Conservation (phyloP, 1,139 yeast species). For the Lodderomyces orthopsilosis region DNA sequence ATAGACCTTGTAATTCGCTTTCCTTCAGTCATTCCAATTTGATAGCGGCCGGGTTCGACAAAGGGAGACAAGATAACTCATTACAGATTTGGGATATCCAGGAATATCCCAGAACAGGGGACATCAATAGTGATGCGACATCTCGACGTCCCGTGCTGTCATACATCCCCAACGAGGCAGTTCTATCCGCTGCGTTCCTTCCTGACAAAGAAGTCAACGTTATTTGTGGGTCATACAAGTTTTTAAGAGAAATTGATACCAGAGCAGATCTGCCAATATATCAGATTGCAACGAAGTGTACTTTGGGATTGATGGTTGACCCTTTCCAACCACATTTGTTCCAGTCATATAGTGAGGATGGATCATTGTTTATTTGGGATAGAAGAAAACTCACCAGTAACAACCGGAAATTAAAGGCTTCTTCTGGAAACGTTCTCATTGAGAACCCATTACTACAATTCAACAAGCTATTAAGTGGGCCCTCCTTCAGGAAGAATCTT, state of each 20-base stretch:
- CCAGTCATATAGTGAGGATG: conserved; percentile 79
- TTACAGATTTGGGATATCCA: conserved; percentile 81
- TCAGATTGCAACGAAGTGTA: conserved; percentile 74
- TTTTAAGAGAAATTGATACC: conserved; percentile 74
- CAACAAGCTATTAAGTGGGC: conserved; percentile 64
- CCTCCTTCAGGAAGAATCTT: conserved; percentile 57
- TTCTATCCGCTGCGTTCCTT: conserved; percentile 65
- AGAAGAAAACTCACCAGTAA: conserved; percentile 55
- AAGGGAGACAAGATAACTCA: conserved; percentile 75
- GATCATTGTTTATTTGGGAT: conserved; percentile 86
- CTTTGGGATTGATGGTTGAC: conserved; percentile 66
- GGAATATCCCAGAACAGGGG: conserved; percentile 44
- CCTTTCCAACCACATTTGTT: conserved; percentile 63
- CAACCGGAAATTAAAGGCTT: conserved; percentile 13
- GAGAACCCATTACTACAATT: conserved; percentile 67
- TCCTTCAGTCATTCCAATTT: conserved; percentile 65
- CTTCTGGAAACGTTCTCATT: conserved; percentile 24
- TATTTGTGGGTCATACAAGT: conserved; percentile 75
- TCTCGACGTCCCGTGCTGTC: conserved; percentile 56
- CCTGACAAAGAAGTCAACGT: conserved; percentile 57
- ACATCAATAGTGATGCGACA: conserved; percentile 29
- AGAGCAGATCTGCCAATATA: conserved; percentile 67
- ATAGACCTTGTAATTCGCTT: conserved; percentile 72
- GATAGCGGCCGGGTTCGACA: conserved; percentile 78
- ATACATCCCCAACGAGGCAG: conserved; percentile 71